Base-by-base conservation (phyloP, 2,329 filamentous ascomycete species). In the Clathrospora elynae region DNA sequence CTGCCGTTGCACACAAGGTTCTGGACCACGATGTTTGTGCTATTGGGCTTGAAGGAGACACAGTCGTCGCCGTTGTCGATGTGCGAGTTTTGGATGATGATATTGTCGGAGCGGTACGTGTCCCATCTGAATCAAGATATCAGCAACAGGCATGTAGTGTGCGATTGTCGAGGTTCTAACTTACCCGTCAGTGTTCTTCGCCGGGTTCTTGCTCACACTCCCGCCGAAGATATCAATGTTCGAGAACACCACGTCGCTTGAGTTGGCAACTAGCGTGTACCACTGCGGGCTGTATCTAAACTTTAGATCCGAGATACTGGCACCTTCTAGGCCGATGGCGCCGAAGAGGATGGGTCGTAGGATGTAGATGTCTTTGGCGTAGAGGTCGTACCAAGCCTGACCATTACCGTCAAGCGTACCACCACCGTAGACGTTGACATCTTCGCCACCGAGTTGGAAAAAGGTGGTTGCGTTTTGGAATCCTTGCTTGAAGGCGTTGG, bases 1-100 rank as follows among this genome's bases (percentile, higher is more conserved):
- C 82, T 86, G 22, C 84, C 84, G 57, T 84, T 85, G 69, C 85
- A 88, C 46, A 74, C 70, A 3, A 88, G 70, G 49, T 84, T 83
- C 62, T 88, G 84, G 4, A 88, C 78, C 3, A 88, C 66, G 6
- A 88, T 80, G 51, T 86, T 78, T 29, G 83, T 87, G 55, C 78
- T 83, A 64, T 88, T 88, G 12, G 85, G 85, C 68, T 88, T 88
- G 76, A 88, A 88, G 0, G 83, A 84, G 9, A 88, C 82, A 47
- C 86, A 88, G 62, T 89, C 82, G 61, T 87, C 84, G 23, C 81
- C 82, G 54, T 86, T 86, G 63, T 80, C 75, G 51, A 84, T 78
- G 17, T 78, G 67, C 0, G 81, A 86, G 61, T 87, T 81, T 57
- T 87, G 84, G 23, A 88, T 86, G 0, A 84, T 78, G 23, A 88